These are phyloP conservation scores for Beauveria sp. DNA, from an alignment of 2,329 filamentous ascomycete species.

Conservation along the genomic window DNA sequence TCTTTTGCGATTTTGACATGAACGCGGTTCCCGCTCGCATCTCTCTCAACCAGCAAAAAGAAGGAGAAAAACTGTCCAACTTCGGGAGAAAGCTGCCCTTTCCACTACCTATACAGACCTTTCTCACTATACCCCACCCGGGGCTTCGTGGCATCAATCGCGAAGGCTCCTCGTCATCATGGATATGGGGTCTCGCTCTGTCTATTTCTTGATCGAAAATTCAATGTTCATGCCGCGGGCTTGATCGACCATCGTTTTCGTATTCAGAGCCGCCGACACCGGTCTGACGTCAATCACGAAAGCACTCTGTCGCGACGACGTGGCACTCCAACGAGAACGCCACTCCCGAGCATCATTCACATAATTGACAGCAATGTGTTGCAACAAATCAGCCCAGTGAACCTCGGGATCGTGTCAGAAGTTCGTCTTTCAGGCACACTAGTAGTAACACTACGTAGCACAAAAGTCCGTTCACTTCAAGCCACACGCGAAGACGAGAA, in stretches of 20 bases:
- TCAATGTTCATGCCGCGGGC: too few species aligned
- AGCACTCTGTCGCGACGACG: neutral
- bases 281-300: neutral
- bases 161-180: too few species aligned
- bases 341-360: too few species aligned
- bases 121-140: neutral
- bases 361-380: too few species aligned
- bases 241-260: too few species aligned
- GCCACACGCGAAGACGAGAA: neutral
- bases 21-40: neutral
- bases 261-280: neutral
- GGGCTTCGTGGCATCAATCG: neutral
- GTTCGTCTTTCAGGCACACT: neutral
- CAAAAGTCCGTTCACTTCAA: neutral
- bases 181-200: neutral
- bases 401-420: neutral
- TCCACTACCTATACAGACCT: neutral
- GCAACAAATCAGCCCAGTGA: too few species aligned
- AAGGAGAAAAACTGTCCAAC: neutral
- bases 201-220: neutral
- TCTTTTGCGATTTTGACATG: neutral
- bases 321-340: too few species aligned
- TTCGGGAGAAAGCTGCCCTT: neutral
- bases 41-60: neutral
- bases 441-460: too few species aligned